A percentile compares a stretch with the other conserved stretches of the same genome.
These are phyloP conservation scores for Colletotrichum sp. DNA, from an alignment of 2,329 filamentous ascomycete genomes.

Conservation along the genomic window DNA sequence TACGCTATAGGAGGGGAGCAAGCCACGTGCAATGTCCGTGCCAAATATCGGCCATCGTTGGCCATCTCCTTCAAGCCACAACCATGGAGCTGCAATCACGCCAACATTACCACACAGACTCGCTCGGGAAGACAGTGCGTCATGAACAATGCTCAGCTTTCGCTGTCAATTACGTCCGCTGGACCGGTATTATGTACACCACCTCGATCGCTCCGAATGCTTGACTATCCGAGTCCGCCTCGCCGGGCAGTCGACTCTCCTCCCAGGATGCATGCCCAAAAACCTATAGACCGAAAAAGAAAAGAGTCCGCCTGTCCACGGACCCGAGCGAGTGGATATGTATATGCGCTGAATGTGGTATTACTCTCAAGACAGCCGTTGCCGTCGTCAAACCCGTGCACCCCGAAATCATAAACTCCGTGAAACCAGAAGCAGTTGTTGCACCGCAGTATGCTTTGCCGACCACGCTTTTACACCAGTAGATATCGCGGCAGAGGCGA, in stretches of 20 bases:
- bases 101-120: neutral
- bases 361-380: neutral
- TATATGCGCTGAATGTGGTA: slow-evolving; percentile 15
- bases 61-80: neutral
- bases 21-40: neutral
- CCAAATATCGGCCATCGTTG: neutral
- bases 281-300: neutral
- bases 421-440: neutral
- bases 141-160: neutral
- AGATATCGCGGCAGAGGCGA: neutral
- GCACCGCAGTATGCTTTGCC: neutral
- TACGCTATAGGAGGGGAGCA: neutral
- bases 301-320: neutral
- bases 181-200: slow-evolving; percentile 13
- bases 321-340: slow-evolving; percentile 8
- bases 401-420: neutral
- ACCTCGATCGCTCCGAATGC: neutral
- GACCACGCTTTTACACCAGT: neutral
- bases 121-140: neutral
- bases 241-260: neutral
- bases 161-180: slow-evolving; percentile 5
- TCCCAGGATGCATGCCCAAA: neutral
- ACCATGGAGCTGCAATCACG: neutral
- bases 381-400: neutral
- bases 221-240: neutral